These are phyloP conservation scores for Tetrapisispora pingtungensis DNA, from an alignment of 805 yeast species.

Conservation along the genomic window DNA sequence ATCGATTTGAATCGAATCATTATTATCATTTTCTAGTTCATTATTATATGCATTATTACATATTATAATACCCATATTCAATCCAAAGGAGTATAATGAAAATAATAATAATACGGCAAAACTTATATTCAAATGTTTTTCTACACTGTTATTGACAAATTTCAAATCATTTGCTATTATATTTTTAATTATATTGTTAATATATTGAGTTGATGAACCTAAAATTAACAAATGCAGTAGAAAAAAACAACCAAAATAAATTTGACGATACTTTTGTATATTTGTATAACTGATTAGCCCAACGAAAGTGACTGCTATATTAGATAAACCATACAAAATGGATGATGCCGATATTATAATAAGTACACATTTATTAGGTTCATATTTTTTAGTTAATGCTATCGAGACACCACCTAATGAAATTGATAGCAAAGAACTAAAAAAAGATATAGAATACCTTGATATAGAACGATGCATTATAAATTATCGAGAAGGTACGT, in stretches of 20 bases:
- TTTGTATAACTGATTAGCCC: not conserved
- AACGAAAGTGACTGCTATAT: not conserved
- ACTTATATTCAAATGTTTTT: conserved; percentile 10
- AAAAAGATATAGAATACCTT: not conserved
- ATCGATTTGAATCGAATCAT: conserved; percentile 3
- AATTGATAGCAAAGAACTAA: conserved; percentile 12
- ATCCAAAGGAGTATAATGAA: conserved; percentile 16
- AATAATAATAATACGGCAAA: conserved; percentile 15
- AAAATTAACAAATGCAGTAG: conserved; percentile 13
- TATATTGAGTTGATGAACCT: conserved; percentile 15
- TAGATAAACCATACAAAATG: conserved; percentile 11
- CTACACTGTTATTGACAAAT: conserved; percentile 4
- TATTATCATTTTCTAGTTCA: not conserved
- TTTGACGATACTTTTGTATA: not conserved
- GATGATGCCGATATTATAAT: conserved; percentile 20
- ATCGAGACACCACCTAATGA: conserved; percentile 17
- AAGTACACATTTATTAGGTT: conserved; percentile 12
- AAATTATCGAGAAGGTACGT: not conserved
- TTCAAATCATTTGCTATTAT: not conserved
- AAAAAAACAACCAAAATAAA: not conserved
- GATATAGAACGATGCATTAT: not conserved
- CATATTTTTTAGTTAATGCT: conserved; percentile 14
- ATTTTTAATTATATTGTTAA: conserved; percentile 9
- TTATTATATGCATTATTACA: not conserved
- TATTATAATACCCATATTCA: conserved; percentile 9